Evolutionary conservation across 345 rosid genomes (phyloP), one percentile per base, ranked within the genome.

Genomic region (Eucalyptus cloeziana): DNA sequence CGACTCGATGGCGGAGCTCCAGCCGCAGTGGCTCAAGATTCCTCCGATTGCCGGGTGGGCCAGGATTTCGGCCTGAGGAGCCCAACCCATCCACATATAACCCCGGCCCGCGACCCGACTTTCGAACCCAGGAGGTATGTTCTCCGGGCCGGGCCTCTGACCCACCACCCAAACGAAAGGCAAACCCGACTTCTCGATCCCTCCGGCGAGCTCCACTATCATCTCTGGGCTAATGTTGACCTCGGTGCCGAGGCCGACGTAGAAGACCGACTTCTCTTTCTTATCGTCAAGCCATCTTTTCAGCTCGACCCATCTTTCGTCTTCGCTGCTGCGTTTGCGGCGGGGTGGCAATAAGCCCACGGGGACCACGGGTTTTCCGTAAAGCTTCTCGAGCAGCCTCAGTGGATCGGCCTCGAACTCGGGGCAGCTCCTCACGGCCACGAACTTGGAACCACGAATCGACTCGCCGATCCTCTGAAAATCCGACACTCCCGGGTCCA

Each of bases 161-260:
- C 60, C 85, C 17, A 92, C 12, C 43, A 87, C 89, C 92, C 91
- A 90, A 81, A 90, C 49, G 85, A 92, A 90, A 13, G 91, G 88
- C 6, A 86, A 76, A 33, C 90, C 85, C 15, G 87, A 89, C 40
- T 85, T 64, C 86, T 88, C 88, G 25, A 86, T 44, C 10, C 93
- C 92, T 58, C 5, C 17, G 2, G 91, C 89, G 13, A 92, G 80
- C 62, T 92, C 88, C 22, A 49, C 69, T 60, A 81, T 47, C 40
- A 69, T 79, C 27, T 89, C 91, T 8, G 13, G 87, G 49, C 88
- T 62, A 30, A 89, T 54, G 37, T 31, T 62, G 30, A 67, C 76
- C 88, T 90, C 91, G 45, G 85, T 87, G 9, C 91, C 90, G 6
- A 90, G 54, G 13, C 89, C 90, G 4, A 90, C 85, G 12, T 89